Base-by-base conservation (phyloP, 202 grass and related monocot species). In the Schoenoplectus triqueter region DNA sequence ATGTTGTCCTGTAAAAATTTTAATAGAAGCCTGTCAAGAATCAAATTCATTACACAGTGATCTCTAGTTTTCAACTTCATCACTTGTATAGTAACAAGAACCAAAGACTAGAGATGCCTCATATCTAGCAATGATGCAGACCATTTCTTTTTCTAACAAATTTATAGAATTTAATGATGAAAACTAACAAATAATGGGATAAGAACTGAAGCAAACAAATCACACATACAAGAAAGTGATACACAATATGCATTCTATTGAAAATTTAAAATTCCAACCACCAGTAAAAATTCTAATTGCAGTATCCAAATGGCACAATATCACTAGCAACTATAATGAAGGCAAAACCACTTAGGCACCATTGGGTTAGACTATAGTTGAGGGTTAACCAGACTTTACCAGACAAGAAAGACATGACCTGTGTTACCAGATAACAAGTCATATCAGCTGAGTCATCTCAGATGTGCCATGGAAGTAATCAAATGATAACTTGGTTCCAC, bases 1-100 rank as follows among this genome's bases (percentile, higher is more conserved):
- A 92, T 77, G 75, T 81, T 92, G 68, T 94, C 94, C 94, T 97
- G 88, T 76, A 89, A 96, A 87, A 31, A 81, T 81, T 86, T 51
- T 69, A 86, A 15, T 50, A 6, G 17, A 73, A 17, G 69, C 49
- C 69, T 49, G 45, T 73, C 69, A 50, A 50, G 49, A 49, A 68
- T 42, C 14, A n/a, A 42, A 41, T 22, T 60, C 2, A 50, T 59
- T 59, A 42, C 51, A 78, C 51, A 78, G 73, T 78, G 13, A 59
- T n/a, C 49, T 72, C 45, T 40, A 56, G 21, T 39, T 22, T 56
- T 51, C 31, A 51, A 7, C 44, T 73, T 73, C 45, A 18, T 50
- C 69, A 49, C 42, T 50, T 5, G 15, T 19, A 49, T 2, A 73
- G 45, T 73, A 73, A 71, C 68, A 71, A 71, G 44, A 71, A 71